These are phyloP conservation scores for Lunularia cruciata DNA, from an alignment of 225 moss, liverwort and hornwort genomes.

Conservation along the genomic window DNA sequence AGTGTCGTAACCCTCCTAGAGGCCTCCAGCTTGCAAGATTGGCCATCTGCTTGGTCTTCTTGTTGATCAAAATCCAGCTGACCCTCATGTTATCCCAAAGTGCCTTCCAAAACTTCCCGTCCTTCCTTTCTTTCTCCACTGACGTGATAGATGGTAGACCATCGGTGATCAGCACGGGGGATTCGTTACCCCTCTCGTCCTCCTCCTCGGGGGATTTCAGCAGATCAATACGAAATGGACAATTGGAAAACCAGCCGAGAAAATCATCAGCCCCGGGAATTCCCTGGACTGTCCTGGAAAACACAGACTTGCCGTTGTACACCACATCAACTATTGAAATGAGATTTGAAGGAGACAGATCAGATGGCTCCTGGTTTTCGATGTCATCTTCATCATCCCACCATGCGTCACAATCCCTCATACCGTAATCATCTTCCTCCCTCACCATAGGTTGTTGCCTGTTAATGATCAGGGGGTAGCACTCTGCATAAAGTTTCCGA, in stretches of 20 bases:
- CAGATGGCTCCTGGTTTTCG: conserved; percentile 31
- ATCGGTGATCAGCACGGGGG: conserved; percentile 41
- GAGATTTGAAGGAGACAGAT: conserved; percentile 53
- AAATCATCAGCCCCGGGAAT: conserved; percentile 58
- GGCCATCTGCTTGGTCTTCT: conserved; percentile 63
- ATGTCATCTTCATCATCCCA: conserved; percentile 44
- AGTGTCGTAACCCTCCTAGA: conserved; percentile 52
- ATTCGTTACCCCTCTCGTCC: conserved; percentile 37
- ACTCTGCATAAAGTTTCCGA: conserved; percentile 56
- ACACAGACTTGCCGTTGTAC: conserved; percentile 49
- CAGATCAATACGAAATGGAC: conserved; percentile 65
- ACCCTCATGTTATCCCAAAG: conserved; percentile 74
- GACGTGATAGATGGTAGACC: conserved; percentile 40
- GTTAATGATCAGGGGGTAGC: conserved; percentile 52
- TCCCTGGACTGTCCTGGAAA: conserved; percentile 62
- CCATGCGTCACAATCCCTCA: conserved; percentile 33
- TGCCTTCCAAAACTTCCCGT: conserved; percentile 64
- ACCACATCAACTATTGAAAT: conserved; percentile 75
- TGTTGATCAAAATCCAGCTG: conserved; percentile 85
- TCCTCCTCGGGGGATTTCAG: conserved; percentile 48
- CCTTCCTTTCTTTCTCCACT: conserved; percentile 50
- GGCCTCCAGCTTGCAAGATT: conserved; percentile 86
- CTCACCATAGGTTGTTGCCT: conserved; percentile 37
- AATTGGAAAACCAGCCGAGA: conserved; percentile 57
- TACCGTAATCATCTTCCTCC: conserved; percentile 36